phyloP scores from a whole-genome alignment of 306 rosid genomes.

The Notholithocarpus densiflorus region DNA sequence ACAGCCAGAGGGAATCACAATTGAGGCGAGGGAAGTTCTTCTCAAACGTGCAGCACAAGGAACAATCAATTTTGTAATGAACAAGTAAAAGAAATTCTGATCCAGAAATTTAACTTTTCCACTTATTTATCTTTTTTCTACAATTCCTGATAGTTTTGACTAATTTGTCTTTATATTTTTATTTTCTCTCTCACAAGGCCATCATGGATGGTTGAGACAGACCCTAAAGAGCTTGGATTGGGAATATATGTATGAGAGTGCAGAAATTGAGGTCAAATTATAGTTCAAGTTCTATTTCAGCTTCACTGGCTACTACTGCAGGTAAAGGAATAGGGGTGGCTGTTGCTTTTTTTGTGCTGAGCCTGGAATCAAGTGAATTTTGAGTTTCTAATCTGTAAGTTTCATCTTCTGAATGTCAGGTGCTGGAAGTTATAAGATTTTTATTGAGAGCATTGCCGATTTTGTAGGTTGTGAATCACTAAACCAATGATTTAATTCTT shows the following conservation, averaged over 20 bases:
- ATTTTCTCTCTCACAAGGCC: conserved; percentile 46
- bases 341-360: neutral
- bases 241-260: conserved; percentile 67
- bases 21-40: conserved; percentile 85
- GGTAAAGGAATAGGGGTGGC: neutral
- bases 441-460: neutral
- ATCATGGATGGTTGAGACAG: conserved; percentile 87
- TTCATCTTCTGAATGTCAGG: neutral
- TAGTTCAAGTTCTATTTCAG: neutral
- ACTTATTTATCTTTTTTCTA: neutral
- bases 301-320: neutral
- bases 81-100: conserved; percentile 47
- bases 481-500: too few species aligned
- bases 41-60: conserved; percentile 86
- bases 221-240: conserved; percentile 83
- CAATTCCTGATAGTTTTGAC: neutral
- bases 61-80: conserved; percentile 73
- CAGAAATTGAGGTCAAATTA: neutral
- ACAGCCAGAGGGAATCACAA: conserved; percentile 79
- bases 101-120: neutral
- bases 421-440: neutral
- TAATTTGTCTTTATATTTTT: neutral
- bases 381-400: neutral
- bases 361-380: neutral
- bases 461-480: neutral